Percentiles rank a stretch among this genome's conserved stretches.
Conservation (phyloP, 2,329 filamentous ascomycete genomes). For the Penicillium psychrosexuale region DNA sequence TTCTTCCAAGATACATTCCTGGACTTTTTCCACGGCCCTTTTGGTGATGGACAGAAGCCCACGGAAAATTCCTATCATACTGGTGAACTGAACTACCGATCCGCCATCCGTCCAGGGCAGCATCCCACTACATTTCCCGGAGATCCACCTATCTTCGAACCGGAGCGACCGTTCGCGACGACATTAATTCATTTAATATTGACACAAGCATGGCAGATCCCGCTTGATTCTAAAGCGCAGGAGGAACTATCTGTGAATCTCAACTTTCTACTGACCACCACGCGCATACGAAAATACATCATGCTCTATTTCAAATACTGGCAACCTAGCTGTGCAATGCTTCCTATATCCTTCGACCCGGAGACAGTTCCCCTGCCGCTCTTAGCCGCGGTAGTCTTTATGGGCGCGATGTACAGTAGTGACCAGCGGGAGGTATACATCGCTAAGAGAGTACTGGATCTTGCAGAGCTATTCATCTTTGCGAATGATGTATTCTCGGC, state of each 20-base stretch:
- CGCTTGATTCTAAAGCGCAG: slow-evolving; percentile 38
- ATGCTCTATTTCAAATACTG: slow-evolving; percentile 46
- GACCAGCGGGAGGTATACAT: slow-evolving; percentile 38
- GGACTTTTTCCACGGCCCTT: slow-evolving; percentile 39
- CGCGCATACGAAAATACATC: slow-evolving; percentile 42
- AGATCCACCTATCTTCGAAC: slow-evolving; percentile 31
- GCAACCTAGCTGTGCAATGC: slow-evolving; percentile 45
- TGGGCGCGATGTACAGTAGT: slow-evolving; percentile 47
- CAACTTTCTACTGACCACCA: slow-evolving; percentile 41
- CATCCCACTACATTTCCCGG: slow-evolving; percentile 18
- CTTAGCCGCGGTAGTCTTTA: slow-evolving; percentile 41
- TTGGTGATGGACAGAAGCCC: slow-evolving; percentile 27
- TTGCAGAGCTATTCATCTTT: slow-evolving; percentile 45
- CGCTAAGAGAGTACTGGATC: slow-evolving; percentile 43
- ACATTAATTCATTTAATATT: slow-evolving; percentile 42
- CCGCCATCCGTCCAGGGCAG: slow-evolving; percentile 17
- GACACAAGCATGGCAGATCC: slow-evolving; percentile 39
- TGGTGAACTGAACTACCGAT: slow-evolving; percentile 19
- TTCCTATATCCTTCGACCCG: slow-evolving; percentile 44
- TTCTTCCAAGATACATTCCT: slow-evolving; percentile 39
- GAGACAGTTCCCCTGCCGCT: slow-evolving; percentile 38
- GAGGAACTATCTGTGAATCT: slow-evolving; percentile 41
- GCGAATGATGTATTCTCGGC: slow-evolving; percentile 43
- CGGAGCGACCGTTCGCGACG: slow-evolving; percentile 38
- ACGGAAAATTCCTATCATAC: slow-evolving; percentile 21